Base-by-base conservation (phyloP, 2,329 filamentous ascomycete species). In the Diaporthe ampelina region DNA sequence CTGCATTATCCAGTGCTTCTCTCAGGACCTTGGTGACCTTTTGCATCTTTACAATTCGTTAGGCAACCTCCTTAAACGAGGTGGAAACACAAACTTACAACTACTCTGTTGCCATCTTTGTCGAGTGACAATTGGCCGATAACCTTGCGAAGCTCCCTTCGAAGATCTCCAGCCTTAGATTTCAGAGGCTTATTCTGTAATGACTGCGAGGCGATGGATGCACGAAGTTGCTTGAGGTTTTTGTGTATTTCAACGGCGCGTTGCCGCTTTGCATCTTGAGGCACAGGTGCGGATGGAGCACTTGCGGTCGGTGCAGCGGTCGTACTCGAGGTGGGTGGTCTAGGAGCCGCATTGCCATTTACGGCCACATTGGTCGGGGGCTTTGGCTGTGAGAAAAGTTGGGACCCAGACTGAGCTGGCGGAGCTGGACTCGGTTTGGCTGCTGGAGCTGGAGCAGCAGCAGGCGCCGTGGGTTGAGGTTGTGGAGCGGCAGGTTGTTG, bases 81-180 rank as follows among this genome's bases (percentile, higher is more conserved):
- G 13, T 7, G 11, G 56, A n/a, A 68, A 13, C 13, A 21, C 29
- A 32, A 37, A 50, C 59, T 71, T 24, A 26, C 70, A 43, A 72
- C 86, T 78, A 84, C 92, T 90, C 77, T 89, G 88, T 75, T 83
- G 79, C 68, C 84, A 87, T 76, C 83, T 82, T 45, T 79, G 78
- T 40, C 78, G 76, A 24, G 78, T 57, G 32, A 93, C 37, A 95
- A 84, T 80, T 97, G 94, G 9, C 94, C 94, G 72, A 96, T 88
- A 24, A 89, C 91, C 78, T 92, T 93, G 52, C 90, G 89, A 70
- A 97, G 91, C 56, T 92, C 89, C 74, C 94, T 88, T 54, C 94
- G 89, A 86, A 94, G 91, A 72, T 94, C 90, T 45, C 94, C 93
- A 80, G 94, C 88, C 48, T 90, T 88, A 69, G 88, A 86, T 81